These are phyloP conservation scores for Saururus chinensis DNA, from an alignment of 164 flowering plant species.

Conservation along the genomic window DNA sequence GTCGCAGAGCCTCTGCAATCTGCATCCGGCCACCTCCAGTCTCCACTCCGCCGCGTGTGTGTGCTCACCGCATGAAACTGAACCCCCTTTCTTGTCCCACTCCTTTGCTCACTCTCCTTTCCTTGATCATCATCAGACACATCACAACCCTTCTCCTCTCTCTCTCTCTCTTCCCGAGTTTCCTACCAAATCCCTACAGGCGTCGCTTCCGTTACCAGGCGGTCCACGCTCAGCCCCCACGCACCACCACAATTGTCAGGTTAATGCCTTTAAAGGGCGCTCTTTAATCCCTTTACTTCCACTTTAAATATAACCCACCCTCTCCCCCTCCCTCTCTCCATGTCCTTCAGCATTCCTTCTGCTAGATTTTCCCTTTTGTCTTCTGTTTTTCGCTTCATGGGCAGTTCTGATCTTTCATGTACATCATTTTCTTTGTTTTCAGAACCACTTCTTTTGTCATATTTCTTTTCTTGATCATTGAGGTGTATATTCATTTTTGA, in stretches of 20 bases:
- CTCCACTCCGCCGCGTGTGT: not conserved
- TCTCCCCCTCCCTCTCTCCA: not conserved
- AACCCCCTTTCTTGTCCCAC: not conserved
- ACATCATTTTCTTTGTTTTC: no score
- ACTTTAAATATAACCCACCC: not conserved
- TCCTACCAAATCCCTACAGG: no score
- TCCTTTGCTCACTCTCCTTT: not conserved
- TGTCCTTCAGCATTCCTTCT: no score
- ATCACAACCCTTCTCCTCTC: not conserved
- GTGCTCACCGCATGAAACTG: not conserved
- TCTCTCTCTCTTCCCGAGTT: not conserved
- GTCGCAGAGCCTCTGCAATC: not conserved
- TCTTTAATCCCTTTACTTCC: not conserved
- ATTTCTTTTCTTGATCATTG: no score
- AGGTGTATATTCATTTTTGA: no score
- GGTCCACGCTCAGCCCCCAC: conserved; percentile 2
- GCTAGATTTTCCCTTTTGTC: no score
- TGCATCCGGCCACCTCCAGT: not conserved
- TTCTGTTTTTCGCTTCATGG: no score
- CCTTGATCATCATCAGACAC: no score
- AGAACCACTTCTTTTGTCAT: no score
- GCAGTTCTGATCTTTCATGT: no score
- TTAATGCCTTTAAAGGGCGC: not conserved
- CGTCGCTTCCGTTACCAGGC: conserved; percentile 7
- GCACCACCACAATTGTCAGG: not conserved